phyloP scores from a whole-genome alignment of 2,329 filamentous ascomycete species.

The Coleophoma cylindrospora region DNA sequence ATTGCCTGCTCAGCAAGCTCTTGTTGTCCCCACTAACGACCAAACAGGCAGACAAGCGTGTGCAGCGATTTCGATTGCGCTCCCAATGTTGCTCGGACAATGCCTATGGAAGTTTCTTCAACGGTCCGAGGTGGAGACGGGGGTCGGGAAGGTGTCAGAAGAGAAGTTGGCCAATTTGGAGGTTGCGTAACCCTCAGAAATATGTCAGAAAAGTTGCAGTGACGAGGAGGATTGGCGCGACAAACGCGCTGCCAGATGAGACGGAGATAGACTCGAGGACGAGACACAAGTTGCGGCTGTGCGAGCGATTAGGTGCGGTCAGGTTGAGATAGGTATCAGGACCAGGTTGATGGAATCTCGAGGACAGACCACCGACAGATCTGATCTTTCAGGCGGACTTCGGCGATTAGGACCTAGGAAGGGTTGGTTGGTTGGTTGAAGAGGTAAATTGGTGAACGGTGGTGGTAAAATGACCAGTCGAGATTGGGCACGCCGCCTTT shows the following conservation, averaged over 20 bases:
- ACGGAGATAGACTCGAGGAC: constrained; percentile 7
- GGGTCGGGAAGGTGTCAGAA: constrained; percentile 9
- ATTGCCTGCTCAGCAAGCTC: constrained; percentile 24
- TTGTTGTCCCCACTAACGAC: constrained; percentile 5
- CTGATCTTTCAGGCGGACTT: constrained; percentile 14
- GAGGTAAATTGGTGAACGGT: not conserved
- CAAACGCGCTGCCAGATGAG: constrained; percentile 13
- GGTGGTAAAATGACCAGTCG: not conserved
- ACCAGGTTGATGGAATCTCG: constrained; percentile 12
- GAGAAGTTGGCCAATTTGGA: not conserved
- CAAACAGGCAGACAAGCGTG: constrained; percentile 2
- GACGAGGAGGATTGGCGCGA: constrained; percentile 13
- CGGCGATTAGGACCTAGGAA: constrained; percentile 3
- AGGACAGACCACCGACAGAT: constrained; percentile 12
- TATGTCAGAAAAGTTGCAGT: constrained; percentile 3
- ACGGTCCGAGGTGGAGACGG: constrained; percentile 1
- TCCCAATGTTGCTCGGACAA: not conserved
- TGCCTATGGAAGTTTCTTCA: not conserved
- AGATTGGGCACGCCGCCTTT: not conserved
- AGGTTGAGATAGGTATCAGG: not conserved
- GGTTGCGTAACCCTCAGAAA: not conserved
- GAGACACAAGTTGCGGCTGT: constrained; percentile 7
- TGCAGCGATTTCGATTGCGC: not conserved
- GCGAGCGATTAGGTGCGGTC: not conserved
- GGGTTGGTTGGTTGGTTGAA: too few relatives aligned